Evolutionary conservation across 495 filamentous ascomycete genomes (phyloP), one percentile per base, ranked within the genome.

Genomic region (Usnea hakonensis): DNA sequence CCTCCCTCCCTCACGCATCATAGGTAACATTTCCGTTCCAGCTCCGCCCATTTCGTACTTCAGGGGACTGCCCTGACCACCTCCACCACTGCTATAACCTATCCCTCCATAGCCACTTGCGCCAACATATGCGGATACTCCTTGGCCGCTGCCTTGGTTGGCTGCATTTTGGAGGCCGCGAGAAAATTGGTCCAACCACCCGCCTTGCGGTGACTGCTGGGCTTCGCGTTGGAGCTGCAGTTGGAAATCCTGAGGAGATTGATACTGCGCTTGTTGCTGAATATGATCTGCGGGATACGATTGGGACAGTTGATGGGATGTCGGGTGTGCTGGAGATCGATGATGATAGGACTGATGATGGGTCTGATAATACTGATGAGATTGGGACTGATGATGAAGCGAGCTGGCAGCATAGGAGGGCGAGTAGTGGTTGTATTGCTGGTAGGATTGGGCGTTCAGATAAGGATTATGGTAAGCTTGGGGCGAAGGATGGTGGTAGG

Each of bases 241-340:
- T 48, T 65, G 66, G 54, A 69, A 69, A 36, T 69, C 64, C 28
- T 69, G 67, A 2, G 67, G 62, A 17, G 67, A 67, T 36, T 69
- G 65, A 43, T 59, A 69, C 46, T 67, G 66, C 13, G 37, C 5
- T 46, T 56, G 64, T 36, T 48, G 50, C 23, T 41, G 36, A 52
- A 11, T 26, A 50, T 61, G 37, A 23, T n/a, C 35, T 33, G 46
- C 33, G 30, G 37, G 52, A 28, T 64, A 35, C 26, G 56, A 23
- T 40, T 37, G 56, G 21, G 46, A 9, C 3, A 26, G 44, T 7
- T 38, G 40, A 37, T 28, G n/a, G 57, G 61, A 63, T 48, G 63
- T 37, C 28, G 23, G 63, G 56, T 64, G 21, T 17, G 23, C 17
- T 11, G 58, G 57, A 19, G 57, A 53, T 36, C 57, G 66, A 48